Evolutionary conservation across 2,329 filamentous ascomycete genomes (phyloP).

Genomic region (Fusarium sp.): DNA sequence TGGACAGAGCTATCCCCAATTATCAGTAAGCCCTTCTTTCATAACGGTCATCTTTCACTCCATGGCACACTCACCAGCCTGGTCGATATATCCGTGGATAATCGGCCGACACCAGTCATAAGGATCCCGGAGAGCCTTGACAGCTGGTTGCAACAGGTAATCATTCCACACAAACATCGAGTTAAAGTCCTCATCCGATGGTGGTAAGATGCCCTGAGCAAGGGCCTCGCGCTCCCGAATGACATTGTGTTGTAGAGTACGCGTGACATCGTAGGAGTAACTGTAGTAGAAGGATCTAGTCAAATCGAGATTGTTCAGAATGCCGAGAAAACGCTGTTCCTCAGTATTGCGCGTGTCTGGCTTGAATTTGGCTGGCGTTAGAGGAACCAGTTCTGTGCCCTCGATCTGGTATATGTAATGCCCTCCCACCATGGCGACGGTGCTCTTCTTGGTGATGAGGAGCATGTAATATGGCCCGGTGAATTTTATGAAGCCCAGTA

Average conservation of each 20-base stretch:
- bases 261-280: constrained; percentile 96
- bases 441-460: constrained; percentile 93
- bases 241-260: constrained; percentile 92
- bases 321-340: constrained; percentile 88
- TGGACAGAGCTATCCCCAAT: constrained; percentile 68
- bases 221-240: constrained; percentile 80
- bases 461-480: constrained; percentile 98
- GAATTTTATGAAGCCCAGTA: constrained; percentile 95
- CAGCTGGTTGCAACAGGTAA: constrained; percentile 84
- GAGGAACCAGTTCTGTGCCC: constrained; percentile 88
- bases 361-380: constrained; percentile 82
- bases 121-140: constrained; percentile 76
- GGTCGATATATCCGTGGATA: constrained; percentile 96
- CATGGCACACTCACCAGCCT: constrained; percentile 66
- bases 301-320: constrained; percentile 91
- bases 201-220: constrained; percentile 70
- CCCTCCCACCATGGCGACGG: constrained; percentile 94
- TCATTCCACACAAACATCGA: constrained; percentile 99
- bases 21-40: constrained; percentile 2
- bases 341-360: constrained; percentile 85
- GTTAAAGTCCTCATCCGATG: constrained; percentile 77
- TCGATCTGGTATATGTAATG: constrained; percentile 97
- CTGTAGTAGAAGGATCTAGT: constrained; percentile 97
- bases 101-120: constrained; percentile 98
- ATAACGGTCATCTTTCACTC: neutral